Base-by-base conservation (phyloP, 768 basidiomycete genomes). In the Lyophyllum decastes region DNA sequence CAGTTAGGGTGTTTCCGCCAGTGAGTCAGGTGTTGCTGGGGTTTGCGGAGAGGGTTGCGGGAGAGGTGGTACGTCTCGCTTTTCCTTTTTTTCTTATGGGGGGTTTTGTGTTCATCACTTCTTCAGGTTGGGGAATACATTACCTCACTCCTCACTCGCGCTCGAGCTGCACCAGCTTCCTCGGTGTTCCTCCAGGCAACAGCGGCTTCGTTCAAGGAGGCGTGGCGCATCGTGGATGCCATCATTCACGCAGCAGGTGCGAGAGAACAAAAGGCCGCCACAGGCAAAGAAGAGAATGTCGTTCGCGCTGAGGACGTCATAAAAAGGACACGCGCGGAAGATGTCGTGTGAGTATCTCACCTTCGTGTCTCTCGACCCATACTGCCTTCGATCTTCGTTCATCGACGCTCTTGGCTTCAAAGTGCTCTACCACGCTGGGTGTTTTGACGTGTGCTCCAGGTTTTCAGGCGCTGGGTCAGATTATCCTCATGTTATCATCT, bases 121-220 rank as follows among this genome's bases (percentile, higher is more conserved):
- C 38, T 33, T 24, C 63, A 94, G 93, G 81, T 97, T 45, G 87
- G 87, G 4, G 95, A 97, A 71, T 98, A 98, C 62, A 86, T 94
- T 61, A 80, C 85, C 0, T 77, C 90, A 0, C 78, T 97, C 10
- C 81, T 98, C 1, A 82, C 84, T 0, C 87, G 85, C 47, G 92
- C 94, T 2, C 84, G 94, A 25, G 58, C 58, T 22, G 27, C 45
- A 22, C 55, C 60, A 17, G 86, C 85, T 11, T 83, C 82, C 26
- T 84, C 84, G 5, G 76, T 82, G 1, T 97, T 89, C 69, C 79
- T 98, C 17, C 86, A 89, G 64, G 93, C 95, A 2, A 84, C 88
- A 0, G 95, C 96, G 0, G 97, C 95, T 0, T 88, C 88, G 14
- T 98, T 98, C 70, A 82, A 87, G 17, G 94, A 96, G 69, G 80